Evolutionary conservation across 257 asterid species (phyloP), one percentile per base, ranked within the genome.

Genomic region (Osmanthus fragrans): DNA sequence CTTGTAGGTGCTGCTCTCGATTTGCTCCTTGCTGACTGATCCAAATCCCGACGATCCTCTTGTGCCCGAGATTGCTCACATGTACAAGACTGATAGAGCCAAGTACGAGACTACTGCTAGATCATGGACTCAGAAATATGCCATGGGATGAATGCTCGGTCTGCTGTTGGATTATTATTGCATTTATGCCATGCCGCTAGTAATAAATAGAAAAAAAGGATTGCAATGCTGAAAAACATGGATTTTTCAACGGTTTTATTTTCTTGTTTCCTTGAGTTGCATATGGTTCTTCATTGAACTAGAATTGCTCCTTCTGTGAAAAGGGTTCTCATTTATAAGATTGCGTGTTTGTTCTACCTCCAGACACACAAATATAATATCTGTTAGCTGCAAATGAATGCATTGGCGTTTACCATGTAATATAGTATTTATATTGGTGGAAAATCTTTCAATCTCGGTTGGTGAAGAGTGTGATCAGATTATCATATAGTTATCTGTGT

Each of bases 41-140:
- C 97, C 96, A 76, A 92, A 92, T 32, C 93, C 96, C 2, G 95
- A 92, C 23, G 97, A 92, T 82, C 97, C 97, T 25, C 91, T 92
- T 39, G 96, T 90, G 70, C 96, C 96, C 2, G 96, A 92, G 85
- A 91, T 92, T 70, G 97, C 97, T 78, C 90, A 91, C 80, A 84
- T 77, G 82, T 92, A 92, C 89, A 92, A 88, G 91, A 88, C 87
- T 0, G 92, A 92, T 51, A 88, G 85, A 77, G 78, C 73, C 63
- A 89, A 91, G 89, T 92, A 92, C 13, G 97, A 91, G 86, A 78
- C 85, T 73, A 92, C 95, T 21, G 96, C 96, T 16, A 89, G 94
- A 67, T 80, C 90, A 45, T 92, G 97, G 97, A 92, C 97, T 71
- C 96, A 89, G 88, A 91, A 91, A 82, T 89, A 88, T 45, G 97